Evolutionary conservation across 208 protist species (phyloP).

Genomic region (Acanthamoeba triangularis): DNA sequence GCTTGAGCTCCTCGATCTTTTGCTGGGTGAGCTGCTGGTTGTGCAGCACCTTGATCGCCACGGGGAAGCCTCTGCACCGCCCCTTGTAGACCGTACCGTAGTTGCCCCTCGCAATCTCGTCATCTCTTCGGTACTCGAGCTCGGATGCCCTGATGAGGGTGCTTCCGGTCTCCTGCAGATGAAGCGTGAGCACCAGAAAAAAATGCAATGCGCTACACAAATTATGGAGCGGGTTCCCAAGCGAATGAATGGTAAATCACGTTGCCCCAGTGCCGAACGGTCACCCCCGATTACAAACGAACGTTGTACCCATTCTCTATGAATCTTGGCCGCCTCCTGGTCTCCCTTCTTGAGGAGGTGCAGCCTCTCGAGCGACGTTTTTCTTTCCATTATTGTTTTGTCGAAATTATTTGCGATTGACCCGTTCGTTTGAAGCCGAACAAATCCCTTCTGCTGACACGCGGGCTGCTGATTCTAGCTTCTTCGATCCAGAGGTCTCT

Average conservation of each 20-base stretch:
- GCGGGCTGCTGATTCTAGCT: no score
- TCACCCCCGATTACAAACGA: not conserved
- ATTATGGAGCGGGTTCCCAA: no score
- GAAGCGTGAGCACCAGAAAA: no score
- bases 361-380: slow-evolving; percentile 23
- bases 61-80: slow-evolving; percentile 10
- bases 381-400: slow-evolving; percentile 10
- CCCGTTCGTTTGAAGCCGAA: no score
- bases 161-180: not conserved
- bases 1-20: slow-evolving; percentile 43
- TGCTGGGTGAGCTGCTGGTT: slow-evolving; percentile 47
- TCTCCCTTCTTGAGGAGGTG: slow-evolving; percentile 43
- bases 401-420: no score
- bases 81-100: slow-evolving; percentile 71
- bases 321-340: slow-evolving; percentile 21
- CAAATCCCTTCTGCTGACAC: no score
- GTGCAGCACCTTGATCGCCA: slow-evolving; percentile 70
- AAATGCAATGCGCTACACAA: not conserved
- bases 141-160: slow-evolving; percentile 12
- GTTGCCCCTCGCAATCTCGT: slow-evolving; percentile 38
- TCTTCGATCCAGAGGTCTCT: no score
- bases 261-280: no score
- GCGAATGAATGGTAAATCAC: no score
- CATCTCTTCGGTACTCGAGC: not conserved
- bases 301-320: slow-evolving; percentile 4